Evolutionary conservation across 1,284 basidiomycete genomes (phyloP).

Genomic region (Bondarzewia mesenterica): DNA sequence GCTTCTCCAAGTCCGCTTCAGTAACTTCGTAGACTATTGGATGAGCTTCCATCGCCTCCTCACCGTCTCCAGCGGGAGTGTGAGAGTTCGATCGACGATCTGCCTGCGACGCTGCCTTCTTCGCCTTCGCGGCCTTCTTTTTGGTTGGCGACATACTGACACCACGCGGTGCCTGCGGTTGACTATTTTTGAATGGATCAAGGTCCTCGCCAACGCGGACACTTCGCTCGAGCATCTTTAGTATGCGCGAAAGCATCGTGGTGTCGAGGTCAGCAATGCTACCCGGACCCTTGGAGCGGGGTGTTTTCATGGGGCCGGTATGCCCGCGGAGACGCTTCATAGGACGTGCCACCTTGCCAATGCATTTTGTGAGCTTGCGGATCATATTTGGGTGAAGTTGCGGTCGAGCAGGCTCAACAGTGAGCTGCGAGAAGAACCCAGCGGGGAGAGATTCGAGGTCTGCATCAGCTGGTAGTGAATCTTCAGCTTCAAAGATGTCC

Average conservation of each 20-base stretch:
- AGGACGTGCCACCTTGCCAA: constrained; percentile 56
- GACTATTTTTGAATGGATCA: constrained; percentile 49
- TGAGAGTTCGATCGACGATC: constrained; percentile 20
- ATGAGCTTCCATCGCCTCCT: constrained; percentile 23
- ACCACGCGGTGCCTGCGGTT: background rate
- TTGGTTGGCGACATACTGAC: constrained; percentile 9
- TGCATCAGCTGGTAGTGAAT: constrained; percentile 62
- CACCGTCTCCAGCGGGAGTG: constrained; percentile 20
- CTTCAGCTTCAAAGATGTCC: constrained; percentile 87
- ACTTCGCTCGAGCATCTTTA: constrained; percentile 72
- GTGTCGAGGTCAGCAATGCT: constrained; percentile 62
- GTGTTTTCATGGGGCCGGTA: constrained; percentile 30
- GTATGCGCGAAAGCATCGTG: constrained; percentile 47
- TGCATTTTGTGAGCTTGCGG: constrained; percentile 60
- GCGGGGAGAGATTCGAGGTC: constrained; percentile 45
- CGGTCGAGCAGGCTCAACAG: constrained; percentile 48
- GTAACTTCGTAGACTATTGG: constrained; percentile 17
- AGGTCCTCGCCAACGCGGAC: constrained; percentile 67
- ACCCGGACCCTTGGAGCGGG: constrained; percentile 21
- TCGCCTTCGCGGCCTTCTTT: constrained; percentile 31
- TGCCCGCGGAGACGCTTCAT: constrained; percentile 46
- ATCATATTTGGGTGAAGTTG: constrained; percentile 53
- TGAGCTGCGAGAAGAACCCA: constrained; percentile 61
- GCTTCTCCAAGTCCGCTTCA: constrained; percentile 41
- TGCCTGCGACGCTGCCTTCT: constrained; percentile 25